phyloP scores from a whole-genome alignment of 306 rosid species.

The Pachyrhizus erosus region DNA sequence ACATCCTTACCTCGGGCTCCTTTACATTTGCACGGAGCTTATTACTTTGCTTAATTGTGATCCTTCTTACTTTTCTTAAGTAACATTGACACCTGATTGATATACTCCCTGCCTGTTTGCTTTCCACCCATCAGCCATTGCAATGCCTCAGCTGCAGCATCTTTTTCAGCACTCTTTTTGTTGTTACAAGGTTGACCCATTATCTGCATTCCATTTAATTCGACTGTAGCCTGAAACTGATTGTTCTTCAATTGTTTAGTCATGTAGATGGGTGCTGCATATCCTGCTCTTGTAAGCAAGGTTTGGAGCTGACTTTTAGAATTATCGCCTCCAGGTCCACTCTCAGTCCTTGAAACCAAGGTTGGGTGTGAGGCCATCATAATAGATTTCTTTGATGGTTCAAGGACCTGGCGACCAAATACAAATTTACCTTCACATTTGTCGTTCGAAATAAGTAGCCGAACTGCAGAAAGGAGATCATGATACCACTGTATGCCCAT shows the following conservation, averaged over 20 bases:
- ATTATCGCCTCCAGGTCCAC: slow-evolving; percentile 99
- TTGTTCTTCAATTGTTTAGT: slow-evolving; percentile 67
- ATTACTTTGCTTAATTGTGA: slow-evolving; percentile 50
- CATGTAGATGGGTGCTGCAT: slow-evolving; percentile 76
- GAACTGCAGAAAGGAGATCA: slow-evolving; percentile 80
- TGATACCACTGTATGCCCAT: slow-evolving; percentile 66
- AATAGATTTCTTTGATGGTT: slow-evolving; percentile 53
- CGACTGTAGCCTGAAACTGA: slow-evolving; percentile 77
- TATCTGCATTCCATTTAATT: slow-evolving; percentile 78
- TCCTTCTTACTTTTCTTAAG: slow-evolving; percentile 89
- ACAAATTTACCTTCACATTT: slow-evolving; percentile 75
- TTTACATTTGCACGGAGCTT: slow-evolving; percentile 27
- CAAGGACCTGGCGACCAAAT: slow-evolving; percentile 67
- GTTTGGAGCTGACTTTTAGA: slow-evolving; percentile 97
- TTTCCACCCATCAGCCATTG: slow-evolving; percentile 84
- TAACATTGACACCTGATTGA: slow-evolving; percentile 74
- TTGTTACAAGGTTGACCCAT: slow-evolving; percentile 87
- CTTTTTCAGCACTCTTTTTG: slow-evolving; percentile 95
- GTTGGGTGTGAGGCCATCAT: slow-evolving; percentile 51
- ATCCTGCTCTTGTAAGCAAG: slow-evolving; percentile 87
- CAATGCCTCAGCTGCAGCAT: slow-evolving; percentile 94
- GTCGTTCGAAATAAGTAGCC: slow-evolving; percentile 70
- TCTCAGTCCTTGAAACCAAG: slow-evolving; percentile 79
- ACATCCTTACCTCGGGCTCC: slow-evolving; percentile 25
- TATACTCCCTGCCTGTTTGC: slow-evolving; percentile 57